Evolutionary conservation across 1,139 yeast species (phyloP).

Genomic region (Saccharomycopsis phalli): DNA sequence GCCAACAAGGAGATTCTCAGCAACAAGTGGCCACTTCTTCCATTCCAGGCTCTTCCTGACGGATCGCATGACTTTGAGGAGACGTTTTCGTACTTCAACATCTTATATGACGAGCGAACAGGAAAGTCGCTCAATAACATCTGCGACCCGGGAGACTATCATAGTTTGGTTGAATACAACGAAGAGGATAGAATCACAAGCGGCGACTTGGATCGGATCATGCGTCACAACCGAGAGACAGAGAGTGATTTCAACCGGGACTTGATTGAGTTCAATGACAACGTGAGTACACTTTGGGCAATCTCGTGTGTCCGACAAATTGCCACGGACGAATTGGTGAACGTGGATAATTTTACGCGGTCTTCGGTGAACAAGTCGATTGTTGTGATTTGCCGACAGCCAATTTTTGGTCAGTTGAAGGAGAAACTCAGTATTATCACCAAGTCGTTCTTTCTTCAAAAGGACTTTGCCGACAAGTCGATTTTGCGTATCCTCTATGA

Average conservation of each 20-base stretch:
- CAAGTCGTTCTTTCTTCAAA: conserved; percentile 74
- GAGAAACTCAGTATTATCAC: conserved; percentile 89
- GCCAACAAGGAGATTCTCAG: conserved; percentile 32
- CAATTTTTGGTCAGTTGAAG: conserved; percentile 78
- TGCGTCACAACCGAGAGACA: conserved; percentile 10
- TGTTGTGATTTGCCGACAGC: conserved; percentile 80
- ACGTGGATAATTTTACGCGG: conserved; percentile 65
- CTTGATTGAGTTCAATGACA: conserved; percentile 29
- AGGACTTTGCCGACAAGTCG: conserved; percentile 59
- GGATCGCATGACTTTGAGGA: conserved; percentile 92
- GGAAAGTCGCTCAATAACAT: conserved; percentile 33
- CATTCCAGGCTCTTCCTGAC: conserved; percentile 93
- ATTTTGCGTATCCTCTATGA: conserved; percentile 65
- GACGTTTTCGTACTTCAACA: conserved; percentile 83
- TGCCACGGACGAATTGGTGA: conserved; percentile 50
- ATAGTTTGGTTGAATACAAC: neutral
- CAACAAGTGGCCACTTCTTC: conserved; percentile 72
- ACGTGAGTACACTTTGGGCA: conserved; percentile 74
- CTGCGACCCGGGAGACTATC: conserved; percentile 16
- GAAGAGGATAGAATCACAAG: conserved; percentile 10
- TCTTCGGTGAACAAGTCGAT: conserved; percentile 88
- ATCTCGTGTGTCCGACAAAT: conserved; percentile 90
- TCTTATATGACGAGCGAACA: conserved; percentile 59
- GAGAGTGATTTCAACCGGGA: conserved; percentile 22
- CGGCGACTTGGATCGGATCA: conserved; percentile 22